Conservation (phyloP, 2,329 filamentous ascomycete genomes). For the Neophaeococcomyces mojaviensis region DNA sequence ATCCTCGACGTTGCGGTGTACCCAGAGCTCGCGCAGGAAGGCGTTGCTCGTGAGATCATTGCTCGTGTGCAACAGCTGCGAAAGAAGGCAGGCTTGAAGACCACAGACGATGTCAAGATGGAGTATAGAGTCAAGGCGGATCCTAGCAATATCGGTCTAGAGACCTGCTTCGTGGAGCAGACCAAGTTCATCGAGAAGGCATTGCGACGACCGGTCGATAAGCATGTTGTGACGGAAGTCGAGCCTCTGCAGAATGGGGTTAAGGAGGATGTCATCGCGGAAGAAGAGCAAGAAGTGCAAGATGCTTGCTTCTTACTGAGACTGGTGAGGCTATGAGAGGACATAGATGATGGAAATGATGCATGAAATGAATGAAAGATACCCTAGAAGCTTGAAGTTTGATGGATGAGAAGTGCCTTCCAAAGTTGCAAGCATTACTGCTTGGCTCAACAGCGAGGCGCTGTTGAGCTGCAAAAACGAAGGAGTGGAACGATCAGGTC, state of each 20-base stretch:
- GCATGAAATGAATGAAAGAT: background rate
- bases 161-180: constrained; percentile 62
- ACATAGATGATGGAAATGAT: constrained; percentile 1
- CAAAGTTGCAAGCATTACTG: too few relatives aligned
- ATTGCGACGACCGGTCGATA: constrained; percentile 67
- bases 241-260: constrained; percentile 41
- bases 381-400: constrained; percentile 2
- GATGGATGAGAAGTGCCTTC: constrained; percentile 3
- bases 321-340: constrained; percentile 60
- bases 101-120: constrained; percentile 94
- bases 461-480: background rate
- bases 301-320: constrained; percentile 73
- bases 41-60: constrained; percentile 84
- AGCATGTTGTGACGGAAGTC: constrained; percentile 53
- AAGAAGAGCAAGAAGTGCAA: constrained; percentile 81
- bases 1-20: constrained; percentile 80
- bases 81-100: constrained; percentile 84
- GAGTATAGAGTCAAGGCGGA: constrained; percentile 77
- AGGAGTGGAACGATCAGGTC: background rate
- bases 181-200: constrained; percentile 65
- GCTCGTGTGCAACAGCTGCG: constrained; percentile 84
- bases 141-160: constrained; percentile 67
- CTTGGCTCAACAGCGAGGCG: too few relatives aligned
- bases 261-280: constrained; percentile 58
- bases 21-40: constrained; percentile 79